Conservation (phyloP, 75 land plant species). For the Ceratopteris richardii region DNA sequence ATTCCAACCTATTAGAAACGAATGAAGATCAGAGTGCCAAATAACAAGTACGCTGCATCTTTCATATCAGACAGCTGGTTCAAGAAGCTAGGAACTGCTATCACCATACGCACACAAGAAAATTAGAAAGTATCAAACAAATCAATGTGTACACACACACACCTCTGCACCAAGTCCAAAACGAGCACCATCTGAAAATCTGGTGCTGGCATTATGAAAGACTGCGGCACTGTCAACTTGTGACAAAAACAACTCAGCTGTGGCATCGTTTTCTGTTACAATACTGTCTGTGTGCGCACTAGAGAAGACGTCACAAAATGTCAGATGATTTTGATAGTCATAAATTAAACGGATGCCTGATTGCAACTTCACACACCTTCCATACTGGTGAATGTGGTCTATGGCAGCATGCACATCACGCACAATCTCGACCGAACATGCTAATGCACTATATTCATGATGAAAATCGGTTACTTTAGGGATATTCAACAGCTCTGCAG, state of each 20-base stretch:
- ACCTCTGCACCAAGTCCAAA: constrained; percentile 99
- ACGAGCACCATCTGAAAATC: constrained; percentile 97
- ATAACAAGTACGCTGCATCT: no score
- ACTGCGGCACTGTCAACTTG: constrained; percentile 98
- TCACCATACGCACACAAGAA: background rate
- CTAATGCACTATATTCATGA: constrained; percentile 32
- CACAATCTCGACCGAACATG: constrained; percentile 73
- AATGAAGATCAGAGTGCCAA: background rate
- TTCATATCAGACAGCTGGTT: no score
- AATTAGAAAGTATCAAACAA: no score
- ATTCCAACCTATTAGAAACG: constrained; percentile 81
- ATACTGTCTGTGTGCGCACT: constrained; percentile 98
- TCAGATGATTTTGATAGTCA: background rate
- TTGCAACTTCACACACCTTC: constrained; percentile 52
- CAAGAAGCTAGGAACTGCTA: background rate
- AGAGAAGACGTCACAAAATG: constrained; percentile 11
- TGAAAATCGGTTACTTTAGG: constrained; percentile 19
- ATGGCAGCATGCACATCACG: constrained; percentile 79
- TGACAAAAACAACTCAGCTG: constrained; percentile 62
- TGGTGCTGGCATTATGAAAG: constrained; percentile 91
- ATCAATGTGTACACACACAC: background rate
- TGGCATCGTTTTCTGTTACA: constrained; percentile 54
- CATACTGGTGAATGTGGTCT: constrained; percentile 78
- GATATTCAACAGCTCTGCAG: constrained; percentile 18
- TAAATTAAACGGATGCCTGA: no score